Base-by-base conservation (phyloP, 179 eudicot species). In the Silene coronaria region DNA sequence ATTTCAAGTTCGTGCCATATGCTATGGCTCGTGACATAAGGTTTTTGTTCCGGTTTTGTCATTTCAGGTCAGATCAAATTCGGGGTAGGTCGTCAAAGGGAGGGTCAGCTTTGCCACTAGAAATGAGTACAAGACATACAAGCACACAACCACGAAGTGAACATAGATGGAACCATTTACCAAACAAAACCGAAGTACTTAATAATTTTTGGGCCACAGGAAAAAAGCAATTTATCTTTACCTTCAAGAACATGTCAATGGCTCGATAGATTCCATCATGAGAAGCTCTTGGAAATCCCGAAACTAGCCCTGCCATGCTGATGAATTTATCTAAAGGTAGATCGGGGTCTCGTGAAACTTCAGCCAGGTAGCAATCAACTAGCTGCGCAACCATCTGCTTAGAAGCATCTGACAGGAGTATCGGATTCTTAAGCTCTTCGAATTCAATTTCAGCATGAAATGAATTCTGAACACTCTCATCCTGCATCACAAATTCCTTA, bases 191-290 rank as follows among this genome's bases (percentile, higher is more conserved):
- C 5, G 10, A 9, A 30, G n/a, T 14, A 55, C 30, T 23, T n/a
- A 2, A 69, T 60, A 7, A 8, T 12, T 13, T 9, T 3, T 3
- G 48, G 48, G 48, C 17, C 53, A 71, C 61, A 3, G 21, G 24
- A 67, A 3, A 3, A 45, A 9, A 21, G 67, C 74, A 1, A 61
- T 38, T 71, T 67, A 48, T 34, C 14, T 36, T 59, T 60, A 91
- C 96, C 96, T 91, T 89, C 77, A 91, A 87, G 72, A 80, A 91
- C 91, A 91, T 89, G 79, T 91, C 93, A 34, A 91, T 86, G 75
- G 96, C 91, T 58, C 93, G 91, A 71, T 91, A 91, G 60, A 91
- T 79, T 6, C 91, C 90, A 83, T 91, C 96, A 79, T 91, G 93
- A 14, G 88, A 78, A 30, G 82, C 64, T 81, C 93, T 86, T 12